Conservation (phyloP, 345 rosid genomes). For the Salix exigua region DNA sequence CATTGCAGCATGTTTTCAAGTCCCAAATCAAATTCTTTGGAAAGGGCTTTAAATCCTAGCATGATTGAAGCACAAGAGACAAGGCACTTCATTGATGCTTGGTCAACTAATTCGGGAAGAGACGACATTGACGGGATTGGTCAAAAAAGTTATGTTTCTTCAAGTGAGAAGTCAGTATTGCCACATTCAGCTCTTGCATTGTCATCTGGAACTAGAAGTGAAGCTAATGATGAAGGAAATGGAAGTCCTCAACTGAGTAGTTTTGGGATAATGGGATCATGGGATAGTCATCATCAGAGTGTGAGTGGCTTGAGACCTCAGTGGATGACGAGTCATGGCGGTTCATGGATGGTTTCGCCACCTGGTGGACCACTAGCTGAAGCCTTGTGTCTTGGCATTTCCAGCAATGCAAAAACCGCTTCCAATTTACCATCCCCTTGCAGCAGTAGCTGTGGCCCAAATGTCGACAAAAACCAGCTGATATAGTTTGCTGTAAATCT, state of each 20-base stretch:
- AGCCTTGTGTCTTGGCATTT: conserved; percentile 45
- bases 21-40: conserved; percentile 34
- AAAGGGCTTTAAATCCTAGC: conserved; percentile 27
- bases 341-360: conserved; percentile 40
- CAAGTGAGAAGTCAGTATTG: conserved; percentile 28
- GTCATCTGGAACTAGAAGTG: conserved; percentile 35
- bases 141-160: conserved; percentile 23
- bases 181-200: conserved; percentile 49
- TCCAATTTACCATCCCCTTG: conserved; percentile 23
- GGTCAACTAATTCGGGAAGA: conserved; percentile 30
- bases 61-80: conserved; percentile 51
- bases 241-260: conserved; percentile 30
- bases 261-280: conserved; percentile 19
- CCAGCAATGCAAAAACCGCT: conserved; percentile 20
- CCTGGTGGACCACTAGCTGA: conserved; percentile 61
- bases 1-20: conserved; percentile 24
- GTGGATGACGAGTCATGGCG: conserved; percentile 36
- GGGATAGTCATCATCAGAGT: conserved; percentile 18
- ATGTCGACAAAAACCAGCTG: conserved; percentile 1
- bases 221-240: conserved; percentile 16
- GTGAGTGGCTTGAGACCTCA: conserved; percentile 25
- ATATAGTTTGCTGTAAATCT: background rate
- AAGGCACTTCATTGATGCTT: conserved; percentile 56
- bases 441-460: conserved; percentile 22
- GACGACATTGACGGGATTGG: conserved; percentile 20